Base-by-base conservation (phyloP, 768 basidiomycete species). In the Amanita subjunquillea region DNA sequence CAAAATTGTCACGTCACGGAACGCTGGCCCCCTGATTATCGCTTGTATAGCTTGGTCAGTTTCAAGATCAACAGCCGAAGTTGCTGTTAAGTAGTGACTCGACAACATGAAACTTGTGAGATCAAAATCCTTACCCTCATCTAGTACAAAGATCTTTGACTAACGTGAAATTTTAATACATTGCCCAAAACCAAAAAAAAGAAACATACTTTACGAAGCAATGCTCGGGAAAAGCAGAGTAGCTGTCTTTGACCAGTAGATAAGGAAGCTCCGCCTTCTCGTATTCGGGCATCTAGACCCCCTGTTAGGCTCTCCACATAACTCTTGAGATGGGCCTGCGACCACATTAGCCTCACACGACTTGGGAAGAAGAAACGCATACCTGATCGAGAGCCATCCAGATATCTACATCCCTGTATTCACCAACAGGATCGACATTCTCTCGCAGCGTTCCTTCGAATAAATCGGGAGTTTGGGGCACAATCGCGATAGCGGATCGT, bases 81-180 rank as follows among this genome's bases (percentile, higher is more conserved):
- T 94, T 2, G 91, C 88, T 87, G 48, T 46, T 25, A 51, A 56
- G 55, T 29, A 50, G 20, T 25, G 4, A 20, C 51, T 56, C 40
- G 52, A 59, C 37, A 27, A 44, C 42, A 10, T 46, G 50, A 42
- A 54, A 32, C 30, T 46, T 39, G 15, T 23, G 4, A 12, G 12
- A 10, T 5, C 34, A 39, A 15, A 34, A 9, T 22, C 58, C 59
- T 57, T 60, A 80, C 86, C 89, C 79, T 97, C 94, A 62, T 96
- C 94, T n/a, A 97, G 72, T 0, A 96, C 89, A 5, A 97, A 72
- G 36, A 96, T 85, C 66, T 85, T 93, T 15, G 88, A 82, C 80
- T 86, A 54, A 34, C 25, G 29, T 15, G 58, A 54, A 53, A 38
- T 32, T 10, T 40, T 15, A 58, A 17, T 45, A 54, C 48, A 32